A percentile compares a stretch with the other conserved stretches of the same genome.
These are phyloP conservation scores for Volutella citrinella DNA, from an alignment of 2,329 filamentous ascomycete species.

Conservation along the genomic window DNA sequence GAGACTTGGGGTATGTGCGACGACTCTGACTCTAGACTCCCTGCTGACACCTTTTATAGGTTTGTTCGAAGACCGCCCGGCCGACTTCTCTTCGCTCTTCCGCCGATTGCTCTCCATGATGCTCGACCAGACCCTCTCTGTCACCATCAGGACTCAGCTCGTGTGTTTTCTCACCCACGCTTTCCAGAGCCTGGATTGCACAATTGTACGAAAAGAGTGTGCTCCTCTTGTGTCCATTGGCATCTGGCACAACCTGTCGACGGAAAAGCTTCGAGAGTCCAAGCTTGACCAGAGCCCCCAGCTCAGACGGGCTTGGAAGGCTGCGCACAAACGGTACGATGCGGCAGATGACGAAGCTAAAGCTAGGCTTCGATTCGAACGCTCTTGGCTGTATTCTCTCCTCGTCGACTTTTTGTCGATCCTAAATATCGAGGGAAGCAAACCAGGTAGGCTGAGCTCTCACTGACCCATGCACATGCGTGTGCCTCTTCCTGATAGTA, in stretches of 20 bases:
- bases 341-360: conserved; percentile 77
- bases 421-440: conserved; percentile 58
- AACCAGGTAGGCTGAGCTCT: conserved; percentile 37
- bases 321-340: conserved; percentile 81
- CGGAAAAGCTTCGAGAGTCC: conserved; percentile 68
- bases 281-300: conserved; percentile 71
- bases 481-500: too few relatives aligned
- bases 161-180: conserved; percentile 85
- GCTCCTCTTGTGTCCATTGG: conserved; percentile 91
- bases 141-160: conserved; percentile 73
- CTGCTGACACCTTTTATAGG: conserved; percentile 50
- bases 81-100: conserved; percentile 86
- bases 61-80: conserved; percentile 71
- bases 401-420: conserved; percentile 77
- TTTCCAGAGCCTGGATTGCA: conserved; percentile 90
- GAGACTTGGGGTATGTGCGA: conserved; percentile 73
- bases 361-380: conserved; percentile 80
- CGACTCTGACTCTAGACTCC: too few relatives aligned
- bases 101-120: conserved; percentile 85
- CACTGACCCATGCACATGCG: too few relatives aligned
- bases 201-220: conserved; percentile 90
- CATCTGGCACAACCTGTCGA: conserved; percentile 91
- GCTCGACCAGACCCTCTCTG: conserved; percentile 65
- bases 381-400: conserved; percentile 88
- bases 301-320: conserved; percentile 86